These are phyloP conservation scores for Theileria annulata DNA, from an alignment of 169 alveolate species.

Conservation along the genomic window DNA sequence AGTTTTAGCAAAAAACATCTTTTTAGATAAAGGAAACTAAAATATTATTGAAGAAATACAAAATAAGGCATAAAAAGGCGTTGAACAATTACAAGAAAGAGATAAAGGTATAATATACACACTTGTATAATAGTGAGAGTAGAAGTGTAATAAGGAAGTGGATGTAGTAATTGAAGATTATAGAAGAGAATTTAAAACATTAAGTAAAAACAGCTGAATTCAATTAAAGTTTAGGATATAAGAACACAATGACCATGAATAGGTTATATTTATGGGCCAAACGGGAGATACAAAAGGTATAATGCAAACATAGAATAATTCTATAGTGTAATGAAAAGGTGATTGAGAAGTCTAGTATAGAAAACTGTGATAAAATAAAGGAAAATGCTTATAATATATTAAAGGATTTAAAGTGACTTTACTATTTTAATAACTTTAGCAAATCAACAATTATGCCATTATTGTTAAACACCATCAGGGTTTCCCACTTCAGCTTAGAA, in stretches of 20 bases:
- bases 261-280: constrained; percentile 58
- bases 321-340: constrained; percentile 25
- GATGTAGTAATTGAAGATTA: constrained; percentile 42
- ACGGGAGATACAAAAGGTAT: constrained; percentile 33
- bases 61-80: not conserved
- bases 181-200: constrained; percentile 15
- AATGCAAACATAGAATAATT: not conserved
- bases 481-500: constrained; percentile 45
- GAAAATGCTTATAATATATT: constrained; percentile 19
- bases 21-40: constrained; percentile 32
- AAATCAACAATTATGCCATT: constrained; percentile 53
- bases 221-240: constrained; percentile 18
- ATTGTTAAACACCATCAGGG: constrained; percentile 57
- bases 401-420: constrained; percentile 11
- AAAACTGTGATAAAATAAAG: constrained; percentile 18
- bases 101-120: constrained; percentile 35
- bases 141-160: constrained; percentile 11
- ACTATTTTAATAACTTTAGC: not conserved
- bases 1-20: not conserved
- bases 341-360: constrained; percentile 24
- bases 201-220: not conserved
- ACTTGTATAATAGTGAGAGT: not conserved
- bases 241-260: constrained; percentile 38
- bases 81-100: constrained; percentile 1
- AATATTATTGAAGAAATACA: constrained; percentile 24